These are phyloP conservation scores for Diaporthe caulivora DNA, from an alignment of 2,329 filamentous ascomycete genomes.

Conservation along the genomic window DNA sequence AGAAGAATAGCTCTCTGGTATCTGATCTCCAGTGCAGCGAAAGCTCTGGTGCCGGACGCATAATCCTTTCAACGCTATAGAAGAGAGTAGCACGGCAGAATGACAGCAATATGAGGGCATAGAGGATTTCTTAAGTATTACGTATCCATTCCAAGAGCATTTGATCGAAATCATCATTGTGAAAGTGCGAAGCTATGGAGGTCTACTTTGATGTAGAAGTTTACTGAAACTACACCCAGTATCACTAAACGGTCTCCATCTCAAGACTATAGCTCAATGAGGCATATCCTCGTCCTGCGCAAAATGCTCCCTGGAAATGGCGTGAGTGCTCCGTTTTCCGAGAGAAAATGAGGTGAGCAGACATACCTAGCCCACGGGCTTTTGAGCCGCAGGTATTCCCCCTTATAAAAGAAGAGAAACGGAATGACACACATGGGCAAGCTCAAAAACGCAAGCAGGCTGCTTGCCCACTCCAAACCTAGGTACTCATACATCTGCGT, in stretches of 20 bases:
- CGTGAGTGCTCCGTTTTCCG: not conserved
- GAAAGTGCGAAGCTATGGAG: not conserved
- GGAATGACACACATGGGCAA: constrained; percentile 63
- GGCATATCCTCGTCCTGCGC: constrained; percentile 35
- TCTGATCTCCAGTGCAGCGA: no score
- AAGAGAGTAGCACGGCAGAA: no score
- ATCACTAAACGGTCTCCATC: not conserved
- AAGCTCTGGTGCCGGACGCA: no score
- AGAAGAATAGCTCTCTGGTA: no score
- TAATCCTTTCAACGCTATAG: no score
- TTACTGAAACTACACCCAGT: not conserved
- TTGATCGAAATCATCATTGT: not conserved
- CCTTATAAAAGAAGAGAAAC: constrained; percentile 65
- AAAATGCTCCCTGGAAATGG: constrained; percentile 23
- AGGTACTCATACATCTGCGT: constrained; percentile 64
- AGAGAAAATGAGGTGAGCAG: rapidly evolving
- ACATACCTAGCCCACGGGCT: constrained; percentile 49
- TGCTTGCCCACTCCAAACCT: constrained; percentile 61
- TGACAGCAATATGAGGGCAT: no score
- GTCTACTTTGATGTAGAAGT: no score
- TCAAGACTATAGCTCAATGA: not conserved
- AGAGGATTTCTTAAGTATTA: no score
- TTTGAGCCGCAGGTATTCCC: constrained; percentile 53
- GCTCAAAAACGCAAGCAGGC: constrained; percentile 62
- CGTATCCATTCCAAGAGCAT: no score